Conservation (phyloP, 495 filamentous ascomycete species). For the Daldinia caldariorum region DNA sequence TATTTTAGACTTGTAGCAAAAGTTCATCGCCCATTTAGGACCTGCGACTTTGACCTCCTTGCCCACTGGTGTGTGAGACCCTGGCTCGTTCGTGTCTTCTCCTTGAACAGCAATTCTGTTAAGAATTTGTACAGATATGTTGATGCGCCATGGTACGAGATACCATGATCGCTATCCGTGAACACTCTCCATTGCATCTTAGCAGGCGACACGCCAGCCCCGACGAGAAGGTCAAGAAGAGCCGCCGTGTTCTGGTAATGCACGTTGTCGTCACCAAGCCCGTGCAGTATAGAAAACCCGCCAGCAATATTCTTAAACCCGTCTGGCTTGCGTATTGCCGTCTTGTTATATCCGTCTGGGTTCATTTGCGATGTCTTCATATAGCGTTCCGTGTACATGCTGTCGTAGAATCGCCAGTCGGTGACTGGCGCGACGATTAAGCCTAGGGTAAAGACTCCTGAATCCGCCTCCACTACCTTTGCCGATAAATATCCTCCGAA, state of each 20-base stretch:
- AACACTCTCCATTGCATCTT: conserved; percentile 63
- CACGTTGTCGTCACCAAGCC: conserved; percentile 68
- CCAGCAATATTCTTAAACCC: conserved; percentile 65
- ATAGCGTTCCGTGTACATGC: conserved; percentile 71
- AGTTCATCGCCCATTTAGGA: not conserved
- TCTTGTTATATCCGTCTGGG: conserved; percentile 57
- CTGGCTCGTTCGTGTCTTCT: conserved; percentile 54
- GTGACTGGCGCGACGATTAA: conserved; percentile 64
- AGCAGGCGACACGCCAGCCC: conserved; percentile 58
- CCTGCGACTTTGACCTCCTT: conserved; percentile 35
- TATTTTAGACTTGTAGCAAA: not conserved
- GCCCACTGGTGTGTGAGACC: conserved; percentile 57
- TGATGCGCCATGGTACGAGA: conserved; percentile 56
- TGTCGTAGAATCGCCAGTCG: conserved; percentile 72
- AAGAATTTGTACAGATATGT: conserved; percentile 63
- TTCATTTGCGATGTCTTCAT: conserved; percentile 66
- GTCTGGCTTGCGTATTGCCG: conserved; percentile 53
- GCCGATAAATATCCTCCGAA: conserved; percentile 67
- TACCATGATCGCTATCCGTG: conserved; percentile 65
- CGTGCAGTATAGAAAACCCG: conserved; percentile 64
- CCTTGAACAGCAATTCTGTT: conserved; percentile 57
- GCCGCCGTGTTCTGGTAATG: conserved; percentile 67
- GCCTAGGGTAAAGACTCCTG: conserved; percentile 62
- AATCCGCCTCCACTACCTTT: conserved; percentile 64
- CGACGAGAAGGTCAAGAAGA: conserved; percentile 61